These are phyloP conservation scores for Globisporangium camurandrum DNA, from an alignment of 352 stramenopile genomes.

Conservation along the genomic window DNA sequence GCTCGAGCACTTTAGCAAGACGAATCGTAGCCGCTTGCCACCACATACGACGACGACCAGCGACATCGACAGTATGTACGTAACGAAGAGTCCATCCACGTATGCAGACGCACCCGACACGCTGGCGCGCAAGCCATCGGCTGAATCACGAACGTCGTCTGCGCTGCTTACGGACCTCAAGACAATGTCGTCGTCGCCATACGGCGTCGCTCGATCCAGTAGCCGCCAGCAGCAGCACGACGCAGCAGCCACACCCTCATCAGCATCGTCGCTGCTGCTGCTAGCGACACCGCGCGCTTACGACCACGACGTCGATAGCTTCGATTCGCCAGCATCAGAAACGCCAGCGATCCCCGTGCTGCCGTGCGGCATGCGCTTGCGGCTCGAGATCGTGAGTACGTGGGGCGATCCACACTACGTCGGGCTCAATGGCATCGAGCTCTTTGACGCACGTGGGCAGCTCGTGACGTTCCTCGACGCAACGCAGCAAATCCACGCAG, in stretches of 20 bases:
- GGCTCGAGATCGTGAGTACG: slow-evolving; percentile 77
- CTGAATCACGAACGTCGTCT: slow-evolving; percentile 5
- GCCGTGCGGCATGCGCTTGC: slow-evolving; percentile 46
- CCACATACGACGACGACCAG: slow-evolving; percentile 8
- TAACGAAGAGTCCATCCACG: not conserved
- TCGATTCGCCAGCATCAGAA: no score
- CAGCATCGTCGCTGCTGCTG: not conserved
- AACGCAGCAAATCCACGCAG: slow-evolving; percentile 43
- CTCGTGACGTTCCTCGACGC: slow-evolving; percentile 43
- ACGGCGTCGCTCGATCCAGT: not conserved
- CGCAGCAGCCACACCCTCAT: not conserved
- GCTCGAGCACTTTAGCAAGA: slow-evolving; percentile 79
- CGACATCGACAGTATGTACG: not conserved
- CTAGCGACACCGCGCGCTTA: not conserved
- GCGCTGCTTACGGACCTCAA: slow-evolving; percentile 8
- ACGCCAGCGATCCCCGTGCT: slow-evolving; percentile 43
- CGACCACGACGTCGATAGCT: not conserved
- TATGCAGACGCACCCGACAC: not conserved
- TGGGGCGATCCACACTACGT: slow-evolving; percentile 89
- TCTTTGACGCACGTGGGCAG: slow-evolving; percentile 72
- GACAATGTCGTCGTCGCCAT: slow-evolving; percentile 1
- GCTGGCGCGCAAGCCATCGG: not conserved
- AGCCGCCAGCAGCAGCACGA: not conserved
- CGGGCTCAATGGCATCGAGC: slow-evolving; percentile 83
- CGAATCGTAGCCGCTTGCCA: slow-evolving; percentile 45